Evolutionary conservation across 208 protist species (phyloP), one percentile per base, ranked within the genome.

Genomic region (Crithidia brevicula): DNA sequence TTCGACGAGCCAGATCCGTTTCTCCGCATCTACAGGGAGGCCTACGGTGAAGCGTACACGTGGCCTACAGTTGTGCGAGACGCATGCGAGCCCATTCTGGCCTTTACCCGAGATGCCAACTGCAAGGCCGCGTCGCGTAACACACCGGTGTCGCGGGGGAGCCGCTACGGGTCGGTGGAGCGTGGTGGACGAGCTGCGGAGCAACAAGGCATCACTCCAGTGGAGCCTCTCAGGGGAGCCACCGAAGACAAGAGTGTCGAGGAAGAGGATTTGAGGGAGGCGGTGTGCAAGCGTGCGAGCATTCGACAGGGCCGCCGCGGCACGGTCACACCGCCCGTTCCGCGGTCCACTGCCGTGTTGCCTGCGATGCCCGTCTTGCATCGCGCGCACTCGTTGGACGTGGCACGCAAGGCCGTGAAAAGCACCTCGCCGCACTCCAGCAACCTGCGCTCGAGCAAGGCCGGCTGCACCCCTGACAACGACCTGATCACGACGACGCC

Each of bases 1-100:
- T 60, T 83, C 28, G 42, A 65, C 1, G 49, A 76, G 28, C 82
- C 79, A 0, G 85, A 91, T 45, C 85, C 85, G 4, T 91, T 91
- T 52, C 56, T 77, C 27, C 57, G 43, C 9, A 53, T 73, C 36
- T 79, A 86, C 65, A 58, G 61, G 36, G 49, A 64, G 5, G 66
- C 54, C 13, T 78, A 85, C 68, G 81, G 69, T 10, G 38, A 74
- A 23, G 28, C 15, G 3, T 82, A 82, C 50, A 18, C 16, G 31
- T 62, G 64, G 72, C 64, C 72, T 18, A 36, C 53, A 1, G 28
- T 45, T 16, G 58, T 56, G 34, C 54, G 7, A n/a, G 57, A 67
- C 13, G 28, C 64, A 25, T 67, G 54, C 34, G 30, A 15, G 31
- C 40, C 56, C 23, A 43, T 50, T 23, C 31, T 47, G 3, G 45